Evolutionary conservation across 768 basidiomycete species (phyloP).

Genomic region (Cystofilobasidium bisporidii): DNA sequence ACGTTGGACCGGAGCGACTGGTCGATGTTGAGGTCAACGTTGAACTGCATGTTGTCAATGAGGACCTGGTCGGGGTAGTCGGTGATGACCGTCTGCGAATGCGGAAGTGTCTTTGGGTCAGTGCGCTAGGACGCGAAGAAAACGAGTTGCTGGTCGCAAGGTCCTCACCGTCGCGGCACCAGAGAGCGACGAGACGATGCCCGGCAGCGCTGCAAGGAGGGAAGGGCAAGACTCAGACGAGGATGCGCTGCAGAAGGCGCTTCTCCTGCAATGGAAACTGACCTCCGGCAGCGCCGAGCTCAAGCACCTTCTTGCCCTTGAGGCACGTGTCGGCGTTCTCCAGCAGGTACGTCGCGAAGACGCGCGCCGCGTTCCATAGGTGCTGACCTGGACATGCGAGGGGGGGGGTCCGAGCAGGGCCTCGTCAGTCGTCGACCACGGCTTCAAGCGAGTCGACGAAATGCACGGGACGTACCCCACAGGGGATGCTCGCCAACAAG

Average conservation of each 20-base stretch:
- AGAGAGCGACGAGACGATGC: conserved; percentile 60
- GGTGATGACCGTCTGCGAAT: conserved; percentile 64
- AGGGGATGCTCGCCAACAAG: conserved; percentile 52
- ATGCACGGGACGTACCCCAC: conserved; percentile 16
- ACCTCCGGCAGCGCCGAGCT: conserved; percentile 88
- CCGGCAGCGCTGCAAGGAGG: conserved; percentile 49
- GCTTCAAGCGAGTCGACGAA: not conserved
- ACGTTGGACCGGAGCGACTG: conserved; percentile 30
- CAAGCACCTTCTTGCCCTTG: conserved; percentile 51
- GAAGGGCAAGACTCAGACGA: not conserved
- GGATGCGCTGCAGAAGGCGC: no score
- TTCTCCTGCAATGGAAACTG: no score
- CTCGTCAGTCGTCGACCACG: no score
- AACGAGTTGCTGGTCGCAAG: no score
- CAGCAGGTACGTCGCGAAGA: conserved; percentile 35
- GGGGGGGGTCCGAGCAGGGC: no score
- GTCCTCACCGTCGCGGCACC: conserved; percentile 57
- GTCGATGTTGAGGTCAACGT: conserved; percentile 54
- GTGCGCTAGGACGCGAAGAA: not conserved
- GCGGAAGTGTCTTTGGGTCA: not conserved
- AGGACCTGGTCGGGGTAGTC: conserved; percentile 81
- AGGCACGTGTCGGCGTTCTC: conserved; percentile 33
- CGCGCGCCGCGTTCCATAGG: conserved; percentile 36
- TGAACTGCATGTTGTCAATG: conserved; percentile 63
- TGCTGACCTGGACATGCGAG: conserved; percentile 49